Percentiles rank a stretch among this genome's conserved stretches.
phyloP scores from a whole-genome alignment of 2,329 filamentous ascomycete species.

The Aureobasidium mangrovei region DNA sequence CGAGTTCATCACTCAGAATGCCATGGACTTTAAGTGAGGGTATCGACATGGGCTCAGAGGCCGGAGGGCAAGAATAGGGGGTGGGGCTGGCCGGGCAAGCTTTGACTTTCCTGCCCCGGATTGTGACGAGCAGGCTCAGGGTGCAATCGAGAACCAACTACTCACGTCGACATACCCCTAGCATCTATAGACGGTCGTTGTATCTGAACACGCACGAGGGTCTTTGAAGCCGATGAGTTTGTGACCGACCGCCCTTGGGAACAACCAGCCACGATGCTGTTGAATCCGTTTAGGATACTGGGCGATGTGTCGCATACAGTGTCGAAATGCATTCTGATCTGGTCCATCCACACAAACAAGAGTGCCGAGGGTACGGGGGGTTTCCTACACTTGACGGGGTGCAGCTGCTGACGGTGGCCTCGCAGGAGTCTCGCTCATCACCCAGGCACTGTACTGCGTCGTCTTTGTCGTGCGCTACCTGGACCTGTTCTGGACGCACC shows the following conservation, averaged over 20 bases:
- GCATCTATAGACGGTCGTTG: background rate
- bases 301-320: constrained; percentile 77
- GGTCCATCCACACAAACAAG: constrained; percentile 15
- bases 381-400: background rate
- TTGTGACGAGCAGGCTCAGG: too few species aligned
- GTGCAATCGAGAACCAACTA: too few species aligned
- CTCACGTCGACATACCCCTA: too few species aligned
- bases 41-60: too few species aligned
- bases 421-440: constrained; percentile 86
- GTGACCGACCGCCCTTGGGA: too few species aligned
- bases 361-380: constrained; percentile 16
- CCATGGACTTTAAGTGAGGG: too few species aligned
- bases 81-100: too few species aligned
- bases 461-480: constrained; percentile 85
- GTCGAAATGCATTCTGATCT: constrained; percentile 56
- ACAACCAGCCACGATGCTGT: background rate
- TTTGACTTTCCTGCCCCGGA: too few species aligned
- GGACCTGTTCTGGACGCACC: constrained; percentile 55
- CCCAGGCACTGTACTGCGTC: constrained; percentile 74
- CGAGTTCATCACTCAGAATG: too few species aligned
- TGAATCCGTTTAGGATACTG: constrained; percentile 40
- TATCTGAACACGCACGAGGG: background rate
- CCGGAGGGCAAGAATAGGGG: too few species aligned
- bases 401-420: constrained; percentile 58
- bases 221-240: background rate